A percentile compares a stretch with the other conserved stretches of the same genome.
Evolutionary conservation across 441 rosid genomes (phyloP).

Genomic region (Cnidoscolus chayamansa): DNA sequence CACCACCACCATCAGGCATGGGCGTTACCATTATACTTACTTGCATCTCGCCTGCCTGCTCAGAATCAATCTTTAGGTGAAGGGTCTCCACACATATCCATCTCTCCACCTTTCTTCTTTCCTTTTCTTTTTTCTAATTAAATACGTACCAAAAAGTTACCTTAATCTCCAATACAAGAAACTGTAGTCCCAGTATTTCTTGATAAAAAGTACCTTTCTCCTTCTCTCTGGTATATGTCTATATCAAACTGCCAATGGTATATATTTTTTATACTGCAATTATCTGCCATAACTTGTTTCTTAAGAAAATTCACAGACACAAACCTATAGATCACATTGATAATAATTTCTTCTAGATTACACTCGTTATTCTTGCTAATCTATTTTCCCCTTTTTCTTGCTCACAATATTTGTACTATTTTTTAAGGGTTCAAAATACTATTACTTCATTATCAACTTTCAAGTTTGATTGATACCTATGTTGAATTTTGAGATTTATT

Average conservation of each 20-base stretch:
- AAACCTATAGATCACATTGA: background rate
- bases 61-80: slow-evolving; percentile 9
- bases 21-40: too few relatives aligned
- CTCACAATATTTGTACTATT: background rate
- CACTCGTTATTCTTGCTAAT: background rate
- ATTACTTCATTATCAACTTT: background rate
- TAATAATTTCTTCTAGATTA: slow-evolving; percentile 10
- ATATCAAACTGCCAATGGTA: too few relatives aligned
- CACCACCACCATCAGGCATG: background rate
- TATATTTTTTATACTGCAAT: background rate
- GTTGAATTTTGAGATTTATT: background rate
- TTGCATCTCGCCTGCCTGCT: too few relatives aligned
- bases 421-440: background rate
- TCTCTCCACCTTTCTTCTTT: background rate
- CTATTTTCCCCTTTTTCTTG: background rate
- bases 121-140: background rate
- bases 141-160: background rate
- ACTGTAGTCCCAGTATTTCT: background rate
- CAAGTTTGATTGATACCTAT: slow-evolving; percentile 4
- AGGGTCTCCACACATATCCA: background rate
- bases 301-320: slow-evolving; percentile 12
- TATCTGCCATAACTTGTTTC: slow-evolving; percentile 10
- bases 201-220: background rate
- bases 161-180: slow-evolving; percentile 16
- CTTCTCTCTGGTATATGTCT: background rate